Conservation (phyloP, 2,329 filamentous ascomycete genomes). For the Xylariaceae sp. region DNA sequence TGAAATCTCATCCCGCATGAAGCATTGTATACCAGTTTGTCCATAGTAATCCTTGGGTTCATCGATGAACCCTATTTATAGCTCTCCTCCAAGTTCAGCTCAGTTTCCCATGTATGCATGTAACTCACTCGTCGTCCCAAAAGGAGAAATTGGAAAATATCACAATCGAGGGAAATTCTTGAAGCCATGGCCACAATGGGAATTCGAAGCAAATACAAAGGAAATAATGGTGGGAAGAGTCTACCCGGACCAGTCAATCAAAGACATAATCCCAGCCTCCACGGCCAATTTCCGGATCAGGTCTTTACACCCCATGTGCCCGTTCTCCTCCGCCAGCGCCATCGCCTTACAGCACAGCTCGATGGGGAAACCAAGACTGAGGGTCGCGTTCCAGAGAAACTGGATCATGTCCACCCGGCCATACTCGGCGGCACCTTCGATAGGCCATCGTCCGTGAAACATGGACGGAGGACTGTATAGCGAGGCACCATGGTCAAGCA, state of each 20-base stretch:
- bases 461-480: conserved; percentile 1
- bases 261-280: conserved; percentile 5
- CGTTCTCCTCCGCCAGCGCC: conserved; percentile 1
- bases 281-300: conserved; percentile 9
- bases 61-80: too few species aligned
- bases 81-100: too few species aligned
- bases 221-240: too few species aligned
- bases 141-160: too few species aligned
- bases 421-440: conserved; percentile 15
- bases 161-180: too few species aligned
- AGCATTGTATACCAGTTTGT: too few species aligned
- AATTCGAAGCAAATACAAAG: too few species aligned
- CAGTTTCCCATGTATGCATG: too few species aligned
- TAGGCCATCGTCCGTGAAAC: conserved; percentile 11
- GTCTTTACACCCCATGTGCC: conserved; percentile 12
- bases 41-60: too few species aligned
- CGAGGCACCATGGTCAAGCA: conserved; percentile 9
- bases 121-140: too few species aligned
- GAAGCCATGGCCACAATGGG: too few species aligned
- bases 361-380: background rate
- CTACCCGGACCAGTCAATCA: conserved; percentile 3
- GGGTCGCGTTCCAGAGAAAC: conserved; percentile 11
- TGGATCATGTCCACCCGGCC: conserved; percentile 20
- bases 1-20: too few species aligned
- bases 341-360: conserved; percentile 7